Conservation (phyloP, 1,284 basidiomycete species). For the Trichosporon faecale region DNA sequence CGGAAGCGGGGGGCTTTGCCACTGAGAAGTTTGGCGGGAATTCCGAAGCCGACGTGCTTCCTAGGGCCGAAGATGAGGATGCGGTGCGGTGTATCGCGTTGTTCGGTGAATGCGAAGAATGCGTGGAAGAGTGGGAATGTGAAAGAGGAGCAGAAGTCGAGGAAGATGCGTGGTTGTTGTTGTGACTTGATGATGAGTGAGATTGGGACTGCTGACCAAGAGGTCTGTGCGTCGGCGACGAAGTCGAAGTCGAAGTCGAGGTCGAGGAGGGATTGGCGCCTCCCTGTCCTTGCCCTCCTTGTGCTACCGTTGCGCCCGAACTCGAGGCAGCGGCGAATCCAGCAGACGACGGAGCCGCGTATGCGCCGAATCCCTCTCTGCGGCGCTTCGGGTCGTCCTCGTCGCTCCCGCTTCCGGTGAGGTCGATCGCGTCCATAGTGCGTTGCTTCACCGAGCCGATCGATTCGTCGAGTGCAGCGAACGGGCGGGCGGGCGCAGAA, state of each 20-base stretch:
- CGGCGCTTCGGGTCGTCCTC: neutral
- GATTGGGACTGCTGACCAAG: neutral
- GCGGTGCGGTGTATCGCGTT: neutral
- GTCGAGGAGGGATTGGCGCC: neutral
- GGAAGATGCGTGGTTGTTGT: neutral
- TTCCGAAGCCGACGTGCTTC: neutral
- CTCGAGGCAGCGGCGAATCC: neutral
- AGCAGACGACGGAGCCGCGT: neutral
- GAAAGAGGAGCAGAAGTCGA: neutral
- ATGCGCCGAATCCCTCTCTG: neutral
- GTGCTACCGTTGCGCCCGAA: neutral
- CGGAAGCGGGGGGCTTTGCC: neutral
- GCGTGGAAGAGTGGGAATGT: neutral
- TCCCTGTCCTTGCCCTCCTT: neutral
- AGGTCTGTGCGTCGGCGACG: neutral
- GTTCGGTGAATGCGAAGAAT: neutral
- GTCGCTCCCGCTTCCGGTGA: constrained; percentile 3
- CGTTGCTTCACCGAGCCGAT: neutral
- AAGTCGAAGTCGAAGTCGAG: neutral
- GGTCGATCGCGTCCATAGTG: constrained; percentile 1
- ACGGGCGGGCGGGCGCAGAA: neutral
- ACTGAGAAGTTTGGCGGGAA: neutral
- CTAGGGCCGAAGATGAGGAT: neutral
- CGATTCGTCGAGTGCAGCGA: no score
- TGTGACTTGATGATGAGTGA: neutral